Evolutionary conservation across 2,329 filamentous ascomycete species (phyloP).

Genomic region (Fusarium nurragi): DNA sequence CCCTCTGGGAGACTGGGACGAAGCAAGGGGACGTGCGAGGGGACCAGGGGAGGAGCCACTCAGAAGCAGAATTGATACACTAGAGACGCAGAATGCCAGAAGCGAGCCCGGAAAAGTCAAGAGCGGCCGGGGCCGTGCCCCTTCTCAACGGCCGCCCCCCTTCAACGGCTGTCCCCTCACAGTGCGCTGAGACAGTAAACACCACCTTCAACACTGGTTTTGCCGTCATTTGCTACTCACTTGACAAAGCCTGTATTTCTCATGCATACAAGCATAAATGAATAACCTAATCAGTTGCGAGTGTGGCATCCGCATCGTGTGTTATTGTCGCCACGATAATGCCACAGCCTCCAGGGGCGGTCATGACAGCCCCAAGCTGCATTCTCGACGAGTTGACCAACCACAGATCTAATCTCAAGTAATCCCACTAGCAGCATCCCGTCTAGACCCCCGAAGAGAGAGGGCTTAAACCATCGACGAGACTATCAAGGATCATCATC

Average conservation of each 20-base stretch:
- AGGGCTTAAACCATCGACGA: constrained; percentile 17
- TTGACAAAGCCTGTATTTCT: constrained; percentile 34
- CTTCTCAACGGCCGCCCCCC: constrained; percentile 44
- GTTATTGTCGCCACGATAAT: constrained; percentile 43
- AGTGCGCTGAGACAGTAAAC: constrained; percentile 30
- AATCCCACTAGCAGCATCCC: constrained; percentile 2
- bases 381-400: constrained; percentile 9
- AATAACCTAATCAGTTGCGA: constrained; percentile 44
- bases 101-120: constrained; percentile 40
- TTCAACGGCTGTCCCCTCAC: constrained; percentile 42
- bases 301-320: constrained; percentile 42
- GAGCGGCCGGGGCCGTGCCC: constrained; percentile 44
- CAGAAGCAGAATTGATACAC: constrained; percentile 22
- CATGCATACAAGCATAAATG: constrained; percentile 40
- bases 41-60: constrained; percentile 25
- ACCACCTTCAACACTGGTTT: constrained; percentile 19
- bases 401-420: constrained; percentile 7
- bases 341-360: constrained; percentile 34
- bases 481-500: constrained; percentile 24
- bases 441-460: constrained; percentile 11
- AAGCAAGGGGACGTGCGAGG: constrained; percentile 34
- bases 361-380: constrained; percentile 22
- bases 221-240: neutral
- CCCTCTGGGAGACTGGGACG: constrained; percentile 9
- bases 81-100: constrained; percentile 31